phyloP scores from a whole-genome alignment of 345 rosid species.

The Noccaea caerulescens region DNA sequence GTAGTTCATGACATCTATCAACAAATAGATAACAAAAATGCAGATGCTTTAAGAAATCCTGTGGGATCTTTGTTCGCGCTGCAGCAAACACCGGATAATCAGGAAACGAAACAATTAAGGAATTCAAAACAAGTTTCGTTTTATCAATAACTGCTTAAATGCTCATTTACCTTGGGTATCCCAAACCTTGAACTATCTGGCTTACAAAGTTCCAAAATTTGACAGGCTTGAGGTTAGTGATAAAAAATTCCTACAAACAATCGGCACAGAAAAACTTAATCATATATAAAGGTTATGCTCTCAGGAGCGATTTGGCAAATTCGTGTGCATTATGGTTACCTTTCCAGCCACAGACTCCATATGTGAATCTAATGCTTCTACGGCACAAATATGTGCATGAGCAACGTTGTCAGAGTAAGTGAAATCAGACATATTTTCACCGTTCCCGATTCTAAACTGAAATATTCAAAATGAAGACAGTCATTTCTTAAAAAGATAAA shows the following conservation, averaged over 20 bases:
- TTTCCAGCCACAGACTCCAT: slow-evolving; percentile 84
- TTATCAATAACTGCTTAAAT: slow-evolving; percentile 18
- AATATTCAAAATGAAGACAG: slow-evolving; percentile 27
- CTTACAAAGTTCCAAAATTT: slow-evolving; percentile 82
- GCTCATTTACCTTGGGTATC: slow-evolving; percentile 72
- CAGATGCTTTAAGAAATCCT: slow-evolving; percentile 7
- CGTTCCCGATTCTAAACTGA: slow-evolving; percentile 86
- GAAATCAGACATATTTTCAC: slow-evolving; percentile 88
- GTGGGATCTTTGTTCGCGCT: background rate
- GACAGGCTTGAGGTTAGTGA: slow-evolving; percentile 80
- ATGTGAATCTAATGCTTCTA: slow-evolving; percentile 71
- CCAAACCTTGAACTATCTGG: slow-evolving; percentile 68
- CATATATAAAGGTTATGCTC: slow-evolving; percentile 16
- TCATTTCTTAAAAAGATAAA: background rate
- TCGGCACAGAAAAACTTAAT: slow-evolving; percentile 34
- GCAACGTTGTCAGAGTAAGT: slow-evolving; percentile 85
- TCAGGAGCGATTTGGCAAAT: background rate
- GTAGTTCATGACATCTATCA: slow-evolving; percentile 19
- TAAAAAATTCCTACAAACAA: slow-evolving; percentile 76
- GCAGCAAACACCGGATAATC: slow-evolving; percentile 12
- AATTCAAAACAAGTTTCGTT: slow-evolving; percentile 10
- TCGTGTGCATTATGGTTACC: slow-evolving; percentile 51
- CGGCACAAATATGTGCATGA: slow-evolving; percentile 85
- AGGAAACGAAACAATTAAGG: slow-evolving; percentile 8
- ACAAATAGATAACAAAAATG: background rate